Conservation (phyloP, 148 eudicot genomes). For the Vaccinium darrowii region DNA sequence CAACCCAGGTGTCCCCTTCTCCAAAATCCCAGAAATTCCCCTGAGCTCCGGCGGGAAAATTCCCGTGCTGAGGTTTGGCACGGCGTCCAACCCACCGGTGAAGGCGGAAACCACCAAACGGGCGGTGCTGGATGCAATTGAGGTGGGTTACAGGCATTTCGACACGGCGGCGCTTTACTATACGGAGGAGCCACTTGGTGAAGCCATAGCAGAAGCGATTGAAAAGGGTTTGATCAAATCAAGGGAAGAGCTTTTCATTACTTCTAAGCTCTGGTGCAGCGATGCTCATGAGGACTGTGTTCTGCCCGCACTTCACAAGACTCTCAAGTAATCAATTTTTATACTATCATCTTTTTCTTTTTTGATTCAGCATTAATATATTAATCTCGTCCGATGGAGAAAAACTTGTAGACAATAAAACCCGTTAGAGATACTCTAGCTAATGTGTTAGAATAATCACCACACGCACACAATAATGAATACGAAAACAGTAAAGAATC, state of each 20-base stretch:
- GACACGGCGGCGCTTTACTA: slow-evolving; percentile 50
- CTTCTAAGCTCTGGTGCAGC: slow-evolving; percentile 52
- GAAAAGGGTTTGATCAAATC: slow-evolving; percentile 29
- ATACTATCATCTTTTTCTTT: too few relatives aligned
- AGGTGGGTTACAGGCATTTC: slow-evolving; percentile 52
- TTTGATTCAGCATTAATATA: too few relatives aligned
- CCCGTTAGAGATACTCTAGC: too few relatives aligned
- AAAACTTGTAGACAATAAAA: too few relatives aligned
- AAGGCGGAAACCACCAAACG: slow-evolving; percentile 18
- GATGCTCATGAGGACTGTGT: slow-evolving; percentile 37
- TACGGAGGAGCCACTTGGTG: slow-evolving; percentile 50
- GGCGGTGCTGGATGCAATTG: slow-evolving; percentile 42
- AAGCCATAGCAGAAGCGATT: slow-evolving; percentile 48
- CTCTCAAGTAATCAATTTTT: too few relatives aligned
- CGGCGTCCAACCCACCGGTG: slow-evolving; percentile 28
- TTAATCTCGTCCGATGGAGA: too few relatives aligned
- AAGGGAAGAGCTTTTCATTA: slow-evolving; percentile 42
- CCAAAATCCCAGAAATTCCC: slow-evolving; percentile 22
- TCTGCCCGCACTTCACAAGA: slow-evolving; percentile 46
- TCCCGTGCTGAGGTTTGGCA: slow-evolving; percentile 39
- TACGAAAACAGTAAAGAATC: too few relatives aligned
- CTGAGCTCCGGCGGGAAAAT: slow-evolving; percentile 31
- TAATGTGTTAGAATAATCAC: too few relatives aligned
- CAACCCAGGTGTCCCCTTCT: background rate
- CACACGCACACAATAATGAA: too few relatives aligned